Conservation (phyloP, 2,329 filamentous ascomycete genomes). For the Trichoderma sp. region DNA sequence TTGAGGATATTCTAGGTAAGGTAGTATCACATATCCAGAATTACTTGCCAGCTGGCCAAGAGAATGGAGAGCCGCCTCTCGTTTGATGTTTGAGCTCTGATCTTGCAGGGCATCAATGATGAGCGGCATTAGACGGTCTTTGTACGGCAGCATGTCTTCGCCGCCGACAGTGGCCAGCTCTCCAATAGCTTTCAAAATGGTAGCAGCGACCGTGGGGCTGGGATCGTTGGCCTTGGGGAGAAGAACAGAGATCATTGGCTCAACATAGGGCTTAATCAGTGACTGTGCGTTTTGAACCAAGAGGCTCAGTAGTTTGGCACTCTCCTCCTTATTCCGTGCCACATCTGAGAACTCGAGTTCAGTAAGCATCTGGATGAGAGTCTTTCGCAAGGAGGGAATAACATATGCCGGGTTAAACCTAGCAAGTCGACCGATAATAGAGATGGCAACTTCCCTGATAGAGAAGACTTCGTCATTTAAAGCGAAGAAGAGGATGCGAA, state of each 20-base stretch:
- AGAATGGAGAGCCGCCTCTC: slow-evolving; percentile 87
- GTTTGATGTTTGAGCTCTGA: slow-evolving; percentile 84
- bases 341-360: slow-evolving; percentile 97
- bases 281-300: slow-evolving; percentile 91
- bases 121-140: slow-evolving; percentile 89
- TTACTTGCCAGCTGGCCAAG: slow-evolving; percentile 93
- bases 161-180: slow-evolving; percentile 93
- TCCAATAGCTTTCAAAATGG: slow-evolving; percentile 92
- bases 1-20: slow-evolving; percentile 93
- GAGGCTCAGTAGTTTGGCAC: slow-evolving; percentile 86
- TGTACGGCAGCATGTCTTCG: slow-evolving; percentile 89
- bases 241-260: slow-evolving; percentile 93
- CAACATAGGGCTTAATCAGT: slow-evolving; percentile 93
- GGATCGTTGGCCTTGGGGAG: slow-evolving; percentile 86
- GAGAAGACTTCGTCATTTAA: slow-evolving; percentile 93
- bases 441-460: slow-evolving; percentile 91
- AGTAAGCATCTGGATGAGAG: slow-evolving; percentile 92
- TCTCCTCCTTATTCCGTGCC: slow-evolving; percentile 92
- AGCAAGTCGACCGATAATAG: slow-evolving; percentile 92
- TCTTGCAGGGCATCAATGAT: slow-evolving; percentile 94
- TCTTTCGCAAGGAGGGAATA: slow-evolving; percentile 91
- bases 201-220: slow-evolving; percentile 86
- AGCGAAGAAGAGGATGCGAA: slow-evolving; percentile 90
- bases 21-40: slow-evolving; percentile 95
- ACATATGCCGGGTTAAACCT: slow-evolving; percentile 94